Conservation (phyloP, 1,284 basidiomycete genomes). For the Moniliella sp. region DNA sequence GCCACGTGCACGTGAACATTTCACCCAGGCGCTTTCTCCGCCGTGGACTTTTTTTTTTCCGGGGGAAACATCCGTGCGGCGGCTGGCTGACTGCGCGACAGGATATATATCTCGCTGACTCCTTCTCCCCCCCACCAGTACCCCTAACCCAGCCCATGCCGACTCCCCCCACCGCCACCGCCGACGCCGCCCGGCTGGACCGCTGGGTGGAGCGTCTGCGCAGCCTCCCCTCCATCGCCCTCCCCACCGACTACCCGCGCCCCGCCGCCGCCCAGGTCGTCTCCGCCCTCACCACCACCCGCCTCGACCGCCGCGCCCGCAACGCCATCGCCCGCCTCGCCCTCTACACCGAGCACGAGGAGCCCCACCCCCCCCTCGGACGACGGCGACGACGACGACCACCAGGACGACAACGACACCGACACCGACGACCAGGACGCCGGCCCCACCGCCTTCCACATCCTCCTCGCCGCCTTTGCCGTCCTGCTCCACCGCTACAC, state of each 20-base stretch:
- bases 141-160: background rate
- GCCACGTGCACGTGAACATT: background rate
- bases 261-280: slow-evolving; percentile 32
- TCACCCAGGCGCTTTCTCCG: background rate
- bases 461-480: slow-evolving; percentile 71
- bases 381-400: slow-evolving; percentile 32
- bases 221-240: slow-evolving; percentile 54
- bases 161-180: background rate
- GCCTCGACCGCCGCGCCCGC: slow-evolving; percentile 11
- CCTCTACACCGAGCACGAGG: slow-evolving; percentile 61
- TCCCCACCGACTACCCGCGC: slow-evolving; percentile 90
- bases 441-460: slow-evolving; percentile 61
- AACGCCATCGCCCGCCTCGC: slow-evolving; percentile 24
- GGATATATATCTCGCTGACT: no score
- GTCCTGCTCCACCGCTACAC: slow-evolving; percentile 85
- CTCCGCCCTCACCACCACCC: slow-evolving; percentile 20
- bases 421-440: slow-evolving; percentile 7
- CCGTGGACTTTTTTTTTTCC: background rate
- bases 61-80: background rate
- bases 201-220: slow-evolving; percentile 35
- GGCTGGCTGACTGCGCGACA: background rate
- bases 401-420: slow-evolving; percentile 6
- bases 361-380: slow-evolving; percentile 44
- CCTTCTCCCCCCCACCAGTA: no score
- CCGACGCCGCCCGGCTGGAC: slow-evolving; percentile 9